Conservation (phyloP, 169 alveolate species). For the Plasmodium ovale region DNA sequence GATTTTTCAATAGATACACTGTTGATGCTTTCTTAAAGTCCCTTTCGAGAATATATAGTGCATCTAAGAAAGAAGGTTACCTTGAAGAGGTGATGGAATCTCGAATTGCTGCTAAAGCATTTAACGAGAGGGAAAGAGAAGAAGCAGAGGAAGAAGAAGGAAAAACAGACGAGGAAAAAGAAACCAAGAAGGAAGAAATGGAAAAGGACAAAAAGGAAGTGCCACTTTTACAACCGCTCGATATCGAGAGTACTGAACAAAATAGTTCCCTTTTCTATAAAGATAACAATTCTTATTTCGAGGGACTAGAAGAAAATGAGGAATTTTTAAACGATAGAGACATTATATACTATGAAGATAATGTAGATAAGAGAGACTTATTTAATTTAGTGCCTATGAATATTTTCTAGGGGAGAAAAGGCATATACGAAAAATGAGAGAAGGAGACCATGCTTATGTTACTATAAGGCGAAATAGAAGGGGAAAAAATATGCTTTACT, state of each 20-base stretch:
- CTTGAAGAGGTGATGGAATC: constrained; percentile 20
- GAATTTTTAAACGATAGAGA: constrained; percentile 23
- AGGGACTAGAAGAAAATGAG: constrained; percentile 50
- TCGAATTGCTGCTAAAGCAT: background rate
- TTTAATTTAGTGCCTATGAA: too few species aligned
- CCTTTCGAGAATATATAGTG: constrained; percentile 5
- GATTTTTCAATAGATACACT: constrained; percentile 1
- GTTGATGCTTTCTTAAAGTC: constrained; percentile 32
- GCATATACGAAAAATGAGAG: too few species aligned
- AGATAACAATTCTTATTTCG: constrained; percentile 17
- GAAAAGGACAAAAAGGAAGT: too few species aligned
- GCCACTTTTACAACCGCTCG: background rate
- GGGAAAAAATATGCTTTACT: too few species aligned
- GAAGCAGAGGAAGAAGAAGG: background rate
- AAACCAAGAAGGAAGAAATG: too few species aligned
- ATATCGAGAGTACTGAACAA: background rate
- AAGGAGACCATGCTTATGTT: too few species aligned
- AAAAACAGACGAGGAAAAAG: background rate
- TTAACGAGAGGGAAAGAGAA: background rate
- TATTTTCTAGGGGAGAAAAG: too few species aligned
- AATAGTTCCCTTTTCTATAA: constrained; percentile 1
- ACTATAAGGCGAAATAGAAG: too few species aligned
- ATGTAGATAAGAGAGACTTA: background rate
- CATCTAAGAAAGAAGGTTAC: constrained; percentile 19
- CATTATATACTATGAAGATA: constrained; percentile 15